A percentile compares a stretch with the other conserved stretches of the same genome.
phyloP scores from a whole-genome alignment of 768 basidiomycete species.

The Inosperma sp. region DNA sequence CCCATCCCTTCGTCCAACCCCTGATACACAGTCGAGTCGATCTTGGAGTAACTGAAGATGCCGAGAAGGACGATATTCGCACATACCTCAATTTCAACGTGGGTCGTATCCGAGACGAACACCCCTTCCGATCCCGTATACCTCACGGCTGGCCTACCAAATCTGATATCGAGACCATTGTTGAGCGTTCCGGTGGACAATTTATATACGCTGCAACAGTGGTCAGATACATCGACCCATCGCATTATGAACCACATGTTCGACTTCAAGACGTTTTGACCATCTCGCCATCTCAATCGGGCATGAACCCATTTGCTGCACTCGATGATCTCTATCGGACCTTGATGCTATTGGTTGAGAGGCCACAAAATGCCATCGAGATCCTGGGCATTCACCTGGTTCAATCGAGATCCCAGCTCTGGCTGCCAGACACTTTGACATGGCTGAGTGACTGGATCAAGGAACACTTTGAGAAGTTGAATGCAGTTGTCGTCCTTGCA shows the following conservation, averaged over 20 bases:
- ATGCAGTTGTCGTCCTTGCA: too few relatives aligned
- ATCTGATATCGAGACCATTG: conserved; percentile 4
- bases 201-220: conserved; percentile 16
- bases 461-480: too few relatives aligned
- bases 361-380: too few relatives aligned
- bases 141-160: conserved; percentile 11
- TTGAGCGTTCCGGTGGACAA: conserved; percentile 12
- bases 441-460: too few relatives aligned
- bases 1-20: background rate
- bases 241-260: background rate
- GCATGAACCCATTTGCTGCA: background rate
- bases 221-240: conserved; percentile 8
- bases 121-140: background rate
- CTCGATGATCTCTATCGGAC: background rate
- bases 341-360: too few relatives aligned
- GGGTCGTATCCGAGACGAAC: background rate
- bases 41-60: background rate
- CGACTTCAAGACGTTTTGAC: background rate
- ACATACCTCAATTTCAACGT: background rate
- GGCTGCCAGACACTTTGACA: too few relatives aligned
- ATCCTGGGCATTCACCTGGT: too few relatives aligned
- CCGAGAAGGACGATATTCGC: background rate
- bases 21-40: background rate
- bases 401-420: too few relatives aligned
- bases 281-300: background rate